A percentile compares a stretch with the other conserved stretches of the same genome.
Evolutionary conservation across 2,329 filamentous ascomycete genomes (phyloP).

Genomic region (Penicillium crustosum): DNA sequence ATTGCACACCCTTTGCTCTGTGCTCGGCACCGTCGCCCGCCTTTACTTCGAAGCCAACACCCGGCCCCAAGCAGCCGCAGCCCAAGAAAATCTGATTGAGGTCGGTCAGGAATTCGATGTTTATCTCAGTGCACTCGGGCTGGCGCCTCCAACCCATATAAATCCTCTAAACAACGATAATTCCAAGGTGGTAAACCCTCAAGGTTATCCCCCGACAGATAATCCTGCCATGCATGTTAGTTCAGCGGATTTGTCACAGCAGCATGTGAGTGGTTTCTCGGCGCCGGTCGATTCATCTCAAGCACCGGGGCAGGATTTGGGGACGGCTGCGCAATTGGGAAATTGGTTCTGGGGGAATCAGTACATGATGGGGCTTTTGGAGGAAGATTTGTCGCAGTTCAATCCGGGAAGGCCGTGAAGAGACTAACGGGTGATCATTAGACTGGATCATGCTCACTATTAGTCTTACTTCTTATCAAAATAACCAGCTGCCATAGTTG

Average conservation of each 20-base stretch:
- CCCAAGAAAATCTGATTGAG: slow-evolving; percentile 49
- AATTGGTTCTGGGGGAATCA: slow-evolving; percentile 67
- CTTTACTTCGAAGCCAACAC: slow-evolving; percentile 64
- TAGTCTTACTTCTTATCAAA: neutral
- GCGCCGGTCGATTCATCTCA: slow-evolving; percentile 11
- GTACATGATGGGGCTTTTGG: slow-evolving; percentile 64
- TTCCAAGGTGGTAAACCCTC: neutral
- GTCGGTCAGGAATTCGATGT: slow-evolving; percentile 63
- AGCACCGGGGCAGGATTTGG: slow-evolving; percentile 11
- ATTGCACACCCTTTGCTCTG: slow-evolving; percentile 61
- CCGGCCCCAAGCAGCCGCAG: slow-evolving; percentile 51
- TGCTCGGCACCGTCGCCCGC: slow-evolving; percentile 61
- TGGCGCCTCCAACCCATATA: slow-evolving; percentile 46
- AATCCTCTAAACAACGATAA: neutral
- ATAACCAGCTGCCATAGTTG: neutral
- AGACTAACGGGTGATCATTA: neutral
- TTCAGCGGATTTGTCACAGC: neutral
- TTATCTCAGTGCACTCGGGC: slow-evolving; percentile 63
- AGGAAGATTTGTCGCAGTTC: slow-evolving; percentile 54
- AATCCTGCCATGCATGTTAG: slow-evolving; percentile 3
- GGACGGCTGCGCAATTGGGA: slow-evolving; percentile 47
- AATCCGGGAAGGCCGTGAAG: slow-evolving; percentile 15
- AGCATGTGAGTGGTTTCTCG: neutral
- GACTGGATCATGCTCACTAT: neutral
- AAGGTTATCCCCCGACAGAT: slow-evolving; percentile 13